Evolutionary conservation across 192 early-diverging fungal species (phyloP), one percentile per base, ranked within the genome.

Genomic region (Gigaspora rosea): DNA sequence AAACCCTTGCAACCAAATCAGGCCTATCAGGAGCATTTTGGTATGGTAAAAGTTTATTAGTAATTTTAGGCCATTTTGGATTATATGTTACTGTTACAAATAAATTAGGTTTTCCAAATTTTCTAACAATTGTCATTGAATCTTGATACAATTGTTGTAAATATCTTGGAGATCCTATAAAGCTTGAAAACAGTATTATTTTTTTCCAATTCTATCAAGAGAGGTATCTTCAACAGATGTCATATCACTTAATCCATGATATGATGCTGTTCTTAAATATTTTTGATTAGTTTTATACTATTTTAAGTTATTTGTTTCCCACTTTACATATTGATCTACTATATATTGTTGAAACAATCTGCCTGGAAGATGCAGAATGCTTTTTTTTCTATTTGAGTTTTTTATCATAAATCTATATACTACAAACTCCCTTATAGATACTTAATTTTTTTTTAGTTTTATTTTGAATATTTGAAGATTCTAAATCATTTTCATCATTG

Each of bases 261-360:
- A 78, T 1, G 48, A 7, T 27, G 27, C 71, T 6, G 70, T 27
- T 8, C 70, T 32, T 13, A 77, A 20, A 10, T 33, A 8, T 4
- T 73, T 54, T 33, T 80, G 80, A 61, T 80, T n/a, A 8, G n/a
- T 52, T 7, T 8, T 16, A 36, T 12, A 73, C 10, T 59, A 80
- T 13, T 51, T 36, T 16, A 80, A 58, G 4, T 73, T 52, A 27
- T 71, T 36, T 9, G n/a, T 59, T 50, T 51, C 71, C 79, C 5
- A 81, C 47, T 81, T 81, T 15, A 72, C 71, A 73, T 76, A 78
- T 56, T 75, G 77, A 57, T 81, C 80, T 2, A 80, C 80, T 4
- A 74, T 62, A 46, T 61, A 80, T 51, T 80, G 80, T 15, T 77
- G 80, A n/a, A 22, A 33, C 13, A 81, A 76, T 8, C 80, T 71